A percentile compares a stretch with the other conserved stretches of the same genome.
These are phyloP conservation scores for Delitschia confertaspora DNA, from an alignment of 495 filamentous ascomycete genomes.

Conservation along the genomic window DNA sequence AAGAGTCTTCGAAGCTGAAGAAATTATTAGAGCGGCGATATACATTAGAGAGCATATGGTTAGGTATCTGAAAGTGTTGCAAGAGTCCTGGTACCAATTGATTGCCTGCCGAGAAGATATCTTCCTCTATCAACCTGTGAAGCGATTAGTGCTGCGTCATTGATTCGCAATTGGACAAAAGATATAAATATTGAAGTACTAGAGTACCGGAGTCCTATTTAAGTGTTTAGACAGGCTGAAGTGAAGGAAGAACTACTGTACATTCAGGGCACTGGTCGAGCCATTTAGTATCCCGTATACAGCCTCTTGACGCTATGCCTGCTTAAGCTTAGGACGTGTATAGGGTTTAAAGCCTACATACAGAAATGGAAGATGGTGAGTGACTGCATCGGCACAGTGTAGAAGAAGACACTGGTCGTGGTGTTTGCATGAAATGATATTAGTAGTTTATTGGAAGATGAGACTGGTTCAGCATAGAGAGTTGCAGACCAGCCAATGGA, in stretches of 20 bases:
- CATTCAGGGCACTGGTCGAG: not conserved
- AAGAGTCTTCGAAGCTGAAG: not conserved
- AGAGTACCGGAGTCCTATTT: not conserved
- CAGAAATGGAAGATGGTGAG: not conserved
- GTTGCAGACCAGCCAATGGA: no score
- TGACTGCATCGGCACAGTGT: not conserved
- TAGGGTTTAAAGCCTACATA: not conserved
- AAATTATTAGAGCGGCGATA: not conserved
- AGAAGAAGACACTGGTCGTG: not conserved
- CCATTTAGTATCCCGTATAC: not conserved
- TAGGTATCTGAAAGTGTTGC: not conserved
- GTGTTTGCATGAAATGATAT: not conserved
- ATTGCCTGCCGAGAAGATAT: not conserved
- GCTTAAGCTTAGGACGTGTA: not conserved
- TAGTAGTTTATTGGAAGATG: not conserved
- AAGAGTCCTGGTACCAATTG: not conserved
- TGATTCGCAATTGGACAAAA: not conserved
- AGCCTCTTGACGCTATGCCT: slow-evolving; percentile 3
- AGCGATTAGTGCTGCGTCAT: not conserved
- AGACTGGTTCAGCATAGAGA: not conserved
- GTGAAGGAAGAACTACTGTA: not conserved
- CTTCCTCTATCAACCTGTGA: not conserved
- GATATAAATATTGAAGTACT: not conserved
- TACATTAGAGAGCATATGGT: not conserved
- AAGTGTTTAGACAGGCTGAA: not conserved